Percentiles rank a stretch among this genome's conserved stretches.
Conservation (phyloP, 306 rosid genomes). For the Oemleria cerasiformis region DNA sequence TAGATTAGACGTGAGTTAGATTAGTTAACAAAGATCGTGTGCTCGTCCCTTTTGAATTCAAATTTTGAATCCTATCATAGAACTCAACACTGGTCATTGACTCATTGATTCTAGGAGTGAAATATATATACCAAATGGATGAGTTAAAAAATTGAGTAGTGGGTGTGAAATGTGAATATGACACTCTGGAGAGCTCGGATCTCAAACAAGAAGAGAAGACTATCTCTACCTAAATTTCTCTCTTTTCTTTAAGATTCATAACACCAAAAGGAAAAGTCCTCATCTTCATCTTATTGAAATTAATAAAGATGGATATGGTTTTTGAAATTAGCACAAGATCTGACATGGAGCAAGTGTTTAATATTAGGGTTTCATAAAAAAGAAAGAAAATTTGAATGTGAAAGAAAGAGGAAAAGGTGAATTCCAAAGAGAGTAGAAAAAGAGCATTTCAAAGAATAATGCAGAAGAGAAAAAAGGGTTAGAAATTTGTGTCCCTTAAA, state of each 20-base stretch:
- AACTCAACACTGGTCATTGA: slow-evolving; percentile 25
- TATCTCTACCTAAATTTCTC: neutral
- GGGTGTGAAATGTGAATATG: slow-evolving; percentile 21
- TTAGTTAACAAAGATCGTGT: no score
- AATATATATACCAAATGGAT: slow-evolving; percentile 19
- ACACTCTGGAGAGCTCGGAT: slow-evolving; percentile 71
- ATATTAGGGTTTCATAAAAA: slow-evolving; percentile 5
- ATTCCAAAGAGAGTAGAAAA: slow-evolving; percentile 36
- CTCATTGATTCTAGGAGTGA: slow-evolving; percentile 13
- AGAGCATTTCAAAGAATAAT: slow-evolving; percentile 28
- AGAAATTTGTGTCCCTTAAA: slow-evolving; percentile 68
- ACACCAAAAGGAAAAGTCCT: slow-evolving; percentile 38
- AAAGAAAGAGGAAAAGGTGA: slow-evolving; percentile 37
- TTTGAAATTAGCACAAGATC: slow-evolving; percentile 51
- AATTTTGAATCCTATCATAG: slow-evolving; percentile 6
- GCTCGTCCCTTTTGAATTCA: no score
- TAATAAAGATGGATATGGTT: slow-evolving; percentile 33
- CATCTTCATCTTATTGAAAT: slow-evolving; percentile 14
- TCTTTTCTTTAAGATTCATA: slow-evolving; percentile 31
- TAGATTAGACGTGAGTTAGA: no score
- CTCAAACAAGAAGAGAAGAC: slow-evolving; percentile 55
- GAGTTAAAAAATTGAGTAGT: slow-evolving; percentile 33
- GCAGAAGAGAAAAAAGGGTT: slow-evolving; percentile 45
- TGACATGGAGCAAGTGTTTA: slow-evolving; percentile 52
- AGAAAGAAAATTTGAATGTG: slow-evolving; percentile 17